Percentiles rank a stretch among this genome's conserved stretches.
Evolutionary conservation across 2,329 filamentous ascomycete genomes (phyloP).

Genomic region (Fusarium abutilonis): DNA sequence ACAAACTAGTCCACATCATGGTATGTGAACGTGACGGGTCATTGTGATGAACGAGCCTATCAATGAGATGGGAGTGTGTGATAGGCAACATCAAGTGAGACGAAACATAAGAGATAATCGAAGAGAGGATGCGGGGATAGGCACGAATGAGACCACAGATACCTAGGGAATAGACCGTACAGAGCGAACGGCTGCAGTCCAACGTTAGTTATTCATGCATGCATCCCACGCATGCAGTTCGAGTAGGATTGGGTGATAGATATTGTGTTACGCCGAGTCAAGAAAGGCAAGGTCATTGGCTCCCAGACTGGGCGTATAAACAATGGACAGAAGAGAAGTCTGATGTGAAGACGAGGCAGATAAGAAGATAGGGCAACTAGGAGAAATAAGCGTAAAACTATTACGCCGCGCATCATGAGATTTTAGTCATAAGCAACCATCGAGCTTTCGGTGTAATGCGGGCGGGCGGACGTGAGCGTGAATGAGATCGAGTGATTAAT

Average conservation of each 20-base stretch:
- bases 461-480: slow-evolving; percentile 17
- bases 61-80: slow-evolving; percentile 10
- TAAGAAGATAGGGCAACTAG: background rate
- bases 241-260: slow-evolving; percentile 17
- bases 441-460: slow-evolving; percentile 28
- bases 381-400: slow-evolving; percentile 31
- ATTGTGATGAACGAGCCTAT: slow-evolving; percentile 21
- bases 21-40: slow-evolving; percentile 22
- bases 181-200: slow-evolving; percentile 10
- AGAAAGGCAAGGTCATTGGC: slow-evolving; percentile 19
- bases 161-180: slow-evolving; percentile 7
- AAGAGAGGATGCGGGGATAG: slow-evolving; percentile 18
- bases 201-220: slow-evolving; percentile 39
- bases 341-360: slow-evolving; percentile 6
- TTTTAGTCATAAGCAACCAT: slow-evolving; percentile 43
- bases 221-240: slow-evolving; percentile 43
- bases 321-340: background rate
- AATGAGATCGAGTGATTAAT: slow-evolving; percentile 16
- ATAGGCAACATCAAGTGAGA: slow-evolving; percentile 19
- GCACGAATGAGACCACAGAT: slow-evolving; percentile 31
- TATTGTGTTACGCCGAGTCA: slow-evolving; percentile 18
- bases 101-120: slow-evolving; percentile 43
- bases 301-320: slow-evolving; percentile 4
- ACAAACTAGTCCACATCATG: slow-evolving; percentile 8
- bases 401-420: slow-evolving; percentile 20